Base-by-base conservation (phyloP, 2,329 filamentous ascomycete genomes). In the Verticillium albo-atrum region DNA sequence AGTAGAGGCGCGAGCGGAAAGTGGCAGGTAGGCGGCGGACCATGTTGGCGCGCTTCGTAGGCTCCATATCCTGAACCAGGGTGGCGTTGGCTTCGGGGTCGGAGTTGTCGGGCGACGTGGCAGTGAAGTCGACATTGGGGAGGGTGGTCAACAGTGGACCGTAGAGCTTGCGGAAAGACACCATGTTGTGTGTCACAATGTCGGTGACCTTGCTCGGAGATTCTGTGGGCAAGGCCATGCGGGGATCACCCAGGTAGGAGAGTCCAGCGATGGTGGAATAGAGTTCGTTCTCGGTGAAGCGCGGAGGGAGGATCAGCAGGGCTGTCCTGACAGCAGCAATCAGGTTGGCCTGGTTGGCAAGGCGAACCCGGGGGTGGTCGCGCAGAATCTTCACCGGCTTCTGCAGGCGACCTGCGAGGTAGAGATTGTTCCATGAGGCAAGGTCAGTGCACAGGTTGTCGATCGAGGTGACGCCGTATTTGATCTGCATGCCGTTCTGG, bases 311-410 rank as follows among this genome's bases (percentile, higher is more conserved):
- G 26, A 99, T 85, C 1, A 99, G 82, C 1, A 99, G 83, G 0
- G 95, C 92, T 3, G 93, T 94, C 60, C 95, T 90, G 5, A 98
- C 81, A 3, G 96, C 96, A 9, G 94, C 94, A 51, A 98, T 84
- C 20, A 99, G 83, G 72, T 99, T 99, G 73, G 96, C 89, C 74
- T 99, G 95, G 74, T 99, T 98, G 4, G 94, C 92, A 32, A 98
- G 85, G 32, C 95, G 91, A 47, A 99, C 92, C 55, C 88, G 88
- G 1, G 95, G 91, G 69, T 99, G 91, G 72, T 99, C 95, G 56
- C 93, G 89, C 20, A 99, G 83, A 65, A 99, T 98, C 79, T 99
- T 98, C 74, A 97, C 95, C 1, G 95, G 95, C 73, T 99, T 99
- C 64, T 99, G 95, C 57, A 99, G 82, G 34, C 95, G 90, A 4